Evolutionary conservation across 2,329 filamentous ascomycete species (phyloP).

Genomic region (Fusarium longipes): DNA sequence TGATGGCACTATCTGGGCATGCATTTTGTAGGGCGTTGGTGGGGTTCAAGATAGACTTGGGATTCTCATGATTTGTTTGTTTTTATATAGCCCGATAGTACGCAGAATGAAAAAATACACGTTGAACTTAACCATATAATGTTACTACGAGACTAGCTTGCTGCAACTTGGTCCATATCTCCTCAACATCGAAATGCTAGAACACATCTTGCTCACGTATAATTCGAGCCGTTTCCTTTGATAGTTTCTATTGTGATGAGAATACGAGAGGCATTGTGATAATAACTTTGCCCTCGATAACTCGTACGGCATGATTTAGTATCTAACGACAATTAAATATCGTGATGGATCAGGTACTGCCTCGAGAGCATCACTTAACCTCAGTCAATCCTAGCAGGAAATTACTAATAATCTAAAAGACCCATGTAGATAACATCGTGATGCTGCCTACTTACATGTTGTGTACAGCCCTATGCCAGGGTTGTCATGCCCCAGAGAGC

Average conservation of each 20-base stretch:
- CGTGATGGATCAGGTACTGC: neutral
- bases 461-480: neutral
- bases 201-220: neutral
- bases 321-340: neutral
- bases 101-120: constrained; percentile 32
- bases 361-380: neutral
- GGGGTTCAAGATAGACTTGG: constrained; percentile 42
- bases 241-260: neutral
- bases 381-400: neutral
- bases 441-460: neutral
- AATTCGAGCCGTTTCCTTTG: neutral
- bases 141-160: neutral
- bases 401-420: too few relatives aligned
- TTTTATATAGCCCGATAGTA: constrained; percentile 36
- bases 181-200: neutral
- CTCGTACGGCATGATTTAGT: neutral
- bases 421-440: neutral
- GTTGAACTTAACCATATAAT: constrained; percentile 12
- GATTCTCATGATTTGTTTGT: constrained; percentile 25
- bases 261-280: neutral
- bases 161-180: neutral
- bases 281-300: neutral
- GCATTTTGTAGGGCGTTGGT: constrained; percentile 46
- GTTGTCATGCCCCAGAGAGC: neutral
- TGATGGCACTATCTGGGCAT: constrained; percentile 38